phyloP scores from a whole-genome alignment of 2,329 filamentous ascomycete species.

The Penicillium digitatum region DNA sequence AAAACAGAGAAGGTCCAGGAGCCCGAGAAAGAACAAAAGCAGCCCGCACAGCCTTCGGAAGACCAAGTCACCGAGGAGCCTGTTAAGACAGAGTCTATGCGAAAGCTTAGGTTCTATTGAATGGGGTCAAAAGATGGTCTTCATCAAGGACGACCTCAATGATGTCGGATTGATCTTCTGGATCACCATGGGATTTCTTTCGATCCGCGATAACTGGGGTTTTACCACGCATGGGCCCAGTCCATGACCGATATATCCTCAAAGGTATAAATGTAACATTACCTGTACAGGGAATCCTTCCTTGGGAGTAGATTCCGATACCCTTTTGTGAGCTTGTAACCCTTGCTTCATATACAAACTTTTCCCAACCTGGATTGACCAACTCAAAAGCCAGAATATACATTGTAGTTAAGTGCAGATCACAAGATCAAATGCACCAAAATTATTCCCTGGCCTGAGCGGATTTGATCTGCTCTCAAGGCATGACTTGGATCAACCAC shows the following conservation, averaged over 20 bases:
- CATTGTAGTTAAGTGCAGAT: neutral
- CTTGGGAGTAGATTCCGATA: neutral
- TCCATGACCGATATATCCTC: neutral
- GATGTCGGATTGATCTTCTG: neutral
- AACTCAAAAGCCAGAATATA: neutral
- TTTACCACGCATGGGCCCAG: neutral
- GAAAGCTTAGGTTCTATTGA: conserved; percentile 33
- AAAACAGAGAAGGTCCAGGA: conserved; percentile 6
- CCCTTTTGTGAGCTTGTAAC: conserved; percentile 1
- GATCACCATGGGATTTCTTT: neutral
- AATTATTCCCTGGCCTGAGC: too few relatives aligned
- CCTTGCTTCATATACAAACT: conserved; percentile 3
- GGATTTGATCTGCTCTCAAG: neutral
- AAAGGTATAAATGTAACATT: conserved; percentile 2
- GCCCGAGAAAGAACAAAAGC: conserved; percentile 7
- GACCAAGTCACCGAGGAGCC: conserved; percentile 18
- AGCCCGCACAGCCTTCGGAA: conserved; percentile 5
- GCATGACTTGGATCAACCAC: neutral
- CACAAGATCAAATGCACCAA: neutral
- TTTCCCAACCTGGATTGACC: too few relatives aligned
- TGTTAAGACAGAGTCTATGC: conserved; percentile 15
- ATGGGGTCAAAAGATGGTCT: neutral
- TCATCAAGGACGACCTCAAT: neutral
- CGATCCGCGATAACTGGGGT: neutral
- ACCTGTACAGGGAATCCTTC: conserved; percentile 2